phyloP scores from a whole-genome alignment of 805 yeast genomes.

The Starmerella floricola region DNA sequence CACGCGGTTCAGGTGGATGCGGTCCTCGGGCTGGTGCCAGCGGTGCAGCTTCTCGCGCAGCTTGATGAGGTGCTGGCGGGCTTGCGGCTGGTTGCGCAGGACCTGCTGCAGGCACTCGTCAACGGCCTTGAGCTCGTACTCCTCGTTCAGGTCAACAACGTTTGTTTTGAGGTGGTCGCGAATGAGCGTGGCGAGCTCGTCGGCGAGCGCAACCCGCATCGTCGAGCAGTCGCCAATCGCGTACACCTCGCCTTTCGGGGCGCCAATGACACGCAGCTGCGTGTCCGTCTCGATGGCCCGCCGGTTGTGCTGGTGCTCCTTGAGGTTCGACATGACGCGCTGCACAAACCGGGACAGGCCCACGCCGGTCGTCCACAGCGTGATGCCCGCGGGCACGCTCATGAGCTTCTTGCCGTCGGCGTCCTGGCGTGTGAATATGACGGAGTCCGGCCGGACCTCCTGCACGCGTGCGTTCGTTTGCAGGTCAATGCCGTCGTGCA shows the following conservation, averaged over 20 bases:
- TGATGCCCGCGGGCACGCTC: constrained; percentile 52
- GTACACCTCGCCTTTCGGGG: constrained; percentile 54
- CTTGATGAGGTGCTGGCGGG: constrained; percentile 20
- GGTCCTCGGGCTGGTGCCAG: constrained; percentile 18
- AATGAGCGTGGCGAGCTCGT: constrained; percentile 42
- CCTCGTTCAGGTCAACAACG: constrained; percentile 25
- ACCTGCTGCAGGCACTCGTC: constrained; percentile 14
- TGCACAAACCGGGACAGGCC: constrained; percentile 52
- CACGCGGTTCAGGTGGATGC: constrained; percentile 40
- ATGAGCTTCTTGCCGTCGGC: constrained; percentile 32
- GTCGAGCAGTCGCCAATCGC: constrained; percentile 67
- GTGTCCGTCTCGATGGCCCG: constrained; percentile 69
- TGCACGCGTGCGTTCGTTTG: constrained; percentile 54
- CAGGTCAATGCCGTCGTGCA: constrained; percentile 50
- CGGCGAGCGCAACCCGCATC: constrained; percentile 47
- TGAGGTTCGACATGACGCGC: constrained; percentile 39
- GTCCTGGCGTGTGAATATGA: constrained; percentile 41
- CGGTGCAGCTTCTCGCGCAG: constrained; percentile 19
- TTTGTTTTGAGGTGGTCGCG: constrained; percentile 34
- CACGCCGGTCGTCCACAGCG: constrained; percentile 70
- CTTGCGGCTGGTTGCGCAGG: constrained; percentile 21
- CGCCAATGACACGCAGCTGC: constrained; percentile 57
- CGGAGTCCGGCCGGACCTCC: constrained; percentile 44
- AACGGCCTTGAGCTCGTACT: constrained; percentile 15
- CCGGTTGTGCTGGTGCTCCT: constrained; percentile 42